phyloP scores from a whole-genome alignment of 1,284 basidiomycete genomes.

The Cystobasidium slooffiae region DNA sequence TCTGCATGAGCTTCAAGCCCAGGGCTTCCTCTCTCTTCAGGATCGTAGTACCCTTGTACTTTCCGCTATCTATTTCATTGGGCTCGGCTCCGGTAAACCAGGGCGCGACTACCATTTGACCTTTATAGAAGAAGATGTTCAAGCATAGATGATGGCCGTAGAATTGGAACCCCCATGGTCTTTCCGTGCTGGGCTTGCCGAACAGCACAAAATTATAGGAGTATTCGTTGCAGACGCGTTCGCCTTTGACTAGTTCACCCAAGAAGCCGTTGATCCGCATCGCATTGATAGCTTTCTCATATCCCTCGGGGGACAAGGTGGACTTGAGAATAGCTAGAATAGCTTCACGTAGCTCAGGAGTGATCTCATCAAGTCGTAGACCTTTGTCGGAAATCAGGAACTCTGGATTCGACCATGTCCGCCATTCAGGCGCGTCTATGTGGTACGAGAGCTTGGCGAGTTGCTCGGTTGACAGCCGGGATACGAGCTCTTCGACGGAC shows the following conservation, averaged over 20 bases:
- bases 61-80: constrained; percentile 56
- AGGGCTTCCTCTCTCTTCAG: constrained; percentile 55
- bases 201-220: constrained; percentile 55
- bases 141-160: constrained; percentile 58
- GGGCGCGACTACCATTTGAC: constrained; percentile 55
- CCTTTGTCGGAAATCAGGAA: constrained; percentile 50
- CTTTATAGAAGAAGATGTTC: constrained; percentile 55
- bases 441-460: constrained; percentile 50
- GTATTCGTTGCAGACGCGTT: constrained; percentile 55
- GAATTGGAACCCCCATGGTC: constrained; percentile 56
- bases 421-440: constrained; percentile 53
- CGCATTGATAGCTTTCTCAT: constrained; percentile 54
- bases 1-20: constrained; percentile 55
- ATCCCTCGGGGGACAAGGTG: constrained; percentile 53
- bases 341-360: constrained; percentile 47
- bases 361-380: constrained; percentile 56
- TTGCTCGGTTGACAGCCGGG: constrained; percentile 46
- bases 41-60: constrained; percentile 54
- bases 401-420: constrained; percentile 55
- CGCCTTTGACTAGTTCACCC: constrained; percentile 55
- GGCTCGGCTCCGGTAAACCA: constrained; percentile 58
- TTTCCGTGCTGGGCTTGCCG: constrained; percentile 47
- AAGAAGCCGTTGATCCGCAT: constrained; percentile 56
- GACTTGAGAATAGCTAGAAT: constrained; percentile 54
- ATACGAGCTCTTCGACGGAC: constrained; percentile 52